A percentile compares a stretch with the other conserved stretches of the same genome.
Evolutionary conservation across 2,329 filamentous ascomycete species (phyloP).

Genomic region (Microdochium trichocladiopsis): DNA sequence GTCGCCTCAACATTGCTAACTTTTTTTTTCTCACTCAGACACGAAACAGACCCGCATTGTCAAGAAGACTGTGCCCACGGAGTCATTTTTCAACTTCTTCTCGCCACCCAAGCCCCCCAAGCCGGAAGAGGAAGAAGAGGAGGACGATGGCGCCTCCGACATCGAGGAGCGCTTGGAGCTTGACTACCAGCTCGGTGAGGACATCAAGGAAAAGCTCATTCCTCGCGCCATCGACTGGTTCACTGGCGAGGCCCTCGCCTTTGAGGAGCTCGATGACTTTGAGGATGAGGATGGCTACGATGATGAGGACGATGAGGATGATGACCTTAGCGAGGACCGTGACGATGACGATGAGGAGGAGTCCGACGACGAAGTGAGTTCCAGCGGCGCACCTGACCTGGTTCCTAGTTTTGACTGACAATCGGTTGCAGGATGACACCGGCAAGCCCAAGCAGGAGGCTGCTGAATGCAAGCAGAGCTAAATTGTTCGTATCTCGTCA

Average conservation of each 20-base stretch:
- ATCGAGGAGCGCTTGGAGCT: constrained; percentile 97
- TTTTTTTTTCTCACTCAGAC: constrained; percentile 47
- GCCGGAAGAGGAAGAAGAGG: constrained; percentile 61
- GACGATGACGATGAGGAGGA: constrained; percentile 73
- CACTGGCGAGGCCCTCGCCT: constrained; percentile 94
- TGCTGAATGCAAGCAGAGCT: constrained; percentile 95
- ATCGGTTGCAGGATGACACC: constrained; percentile 62
- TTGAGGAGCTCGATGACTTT: constrained; percentile 82
- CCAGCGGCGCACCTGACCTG: constrained; percentile 2
- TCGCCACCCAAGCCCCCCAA: constrained; percentile 82
- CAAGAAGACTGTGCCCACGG: constrained; percentile 97
- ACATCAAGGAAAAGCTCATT: constrained; percentile 99
- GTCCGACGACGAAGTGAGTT: constrained; percentile 68
- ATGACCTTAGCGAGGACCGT: constrained; percentile 74
- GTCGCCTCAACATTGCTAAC: neutral
- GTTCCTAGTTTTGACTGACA: neutral
- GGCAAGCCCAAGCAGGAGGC: constrained; percentile 91
- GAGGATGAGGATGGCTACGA: constrained; percentile 80
- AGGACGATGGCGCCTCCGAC: constrained; percentile 71
- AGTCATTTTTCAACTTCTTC: constrained; percentile 99
- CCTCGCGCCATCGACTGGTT: constrained; percentile 99
- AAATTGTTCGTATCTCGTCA: constrained; percentile 24
- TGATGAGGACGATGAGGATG: constrained; percentile 82
- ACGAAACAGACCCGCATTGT: constrained; percentile 99
- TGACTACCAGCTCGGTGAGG: constrained; percentile 97